Base-by-base conservation (phyloP, 495 filamentous ascomycete species). In the Hapsidospora chrysogenum region DNA sequence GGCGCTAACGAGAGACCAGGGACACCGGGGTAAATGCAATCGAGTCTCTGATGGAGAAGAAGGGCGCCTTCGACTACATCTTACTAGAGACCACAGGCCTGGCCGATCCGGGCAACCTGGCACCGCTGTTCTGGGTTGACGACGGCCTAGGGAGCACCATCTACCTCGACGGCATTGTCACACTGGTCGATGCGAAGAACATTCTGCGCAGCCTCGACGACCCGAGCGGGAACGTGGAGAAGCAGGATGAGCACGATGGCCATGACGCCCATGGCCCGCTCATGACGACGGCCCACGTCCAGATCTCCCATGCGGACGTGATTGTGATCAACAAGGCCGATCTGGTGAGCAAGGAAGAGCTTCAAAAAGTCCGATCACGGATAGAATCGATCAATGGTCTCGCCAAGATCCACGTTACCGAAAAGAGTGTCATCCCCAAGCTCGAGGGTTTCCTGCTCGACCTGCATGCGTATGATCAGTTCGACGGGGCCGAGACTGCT, bases 291-390 rank as follows among this genome's bases (percentile, higher is more conserved):
- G 92, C 92, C 16, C 87, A 96, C 54, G 68, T 95, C 40, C 89
- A 97, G 46, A 92, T 96, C 27, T 92, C 83, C 2, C 86, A 95
- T 49, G 92, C 89, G n/a, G 89, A 97, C 57, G 82, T 94, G 11
- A 69, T 97, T 14, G 70, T 97, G 27, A 68, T 97, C 29, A 97
- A 96, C 56, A 97, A 97, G 53, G 64, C 71, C n/a, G 89, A 97
- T 50, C 58, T 93, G 1, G 84, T 96, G n/a, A 69, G 68, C 10
- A 46, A 60, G 1, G 54, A 69, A 9, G 75, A 92, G 41, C 58
- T 97, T 9, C 57, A 68, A 9, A 50, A 40, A 2, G 75, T 92
- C 5, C 58, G 58, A 40, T 64, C 72, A 19, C 66, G 87, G 23
- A 70, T 96, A 28, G 51, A 58, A 22, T 72, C 80, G 11, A 96